Conservation (phyloP, 352 stramenopile species). For the Globisporangium orthogonon region DNA sequence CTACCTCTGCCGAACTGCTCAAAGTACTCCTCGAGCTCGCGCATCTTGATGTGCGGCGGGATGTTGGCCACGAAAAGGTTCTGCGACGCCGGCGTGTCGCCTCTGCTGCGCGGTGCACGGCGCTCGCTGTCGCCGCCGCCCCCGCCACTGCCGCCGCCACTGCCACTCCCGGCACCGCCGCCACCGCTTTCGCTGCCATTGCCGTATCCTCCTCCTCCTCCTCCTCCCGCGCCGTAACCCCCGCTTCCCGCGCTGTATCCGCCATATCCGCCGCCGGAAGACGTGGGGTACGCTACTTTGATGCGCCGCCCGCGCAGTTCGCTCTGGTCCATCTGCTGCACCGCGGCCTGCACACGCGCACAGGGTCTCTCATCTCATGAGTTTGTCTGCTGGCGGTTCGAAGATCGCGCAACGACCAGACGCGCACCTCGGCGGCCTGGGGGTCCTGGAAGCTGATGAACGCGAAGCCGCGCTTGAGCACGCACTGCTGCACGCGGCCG, state of each 20-base stretch:
- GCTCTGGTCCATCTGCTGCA: constrained; percentile 45
- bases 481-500: constrained; percentile 33
- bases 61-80: constrained; percentile 69
- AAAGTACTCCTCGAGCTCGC: constrained; percentile 49
- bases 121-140: constrained; percentile 1
- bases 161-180: too few relatives aligned
- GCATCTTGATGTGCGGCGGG: constrained; percentile 53
- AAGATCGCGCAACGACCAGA: not conserved
- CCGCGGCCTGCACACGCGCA: constrained; percentile 12
- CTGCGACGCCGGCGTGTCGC: constrained; percentile 16
- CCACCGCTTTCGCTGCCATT: not conserved
- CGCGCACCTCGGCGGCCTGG: constrained; percentile 29
- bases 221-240: too few relatives aligned
- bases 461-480: constrained; percentile 52
- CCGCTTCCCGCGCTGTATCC: not conserved
- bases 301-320: constrained; percentile 36
- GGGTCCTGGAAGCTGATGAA: constrained; percentile 52
- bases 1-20: constrained; percentile 43
- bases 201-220: not conserved
- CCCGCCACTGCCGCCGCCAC: constrained; percentile 1
- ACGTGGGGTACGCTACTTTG: constrained; percentile 34
- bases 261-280: not conserved
- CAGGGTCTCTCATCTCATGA: not conserved
- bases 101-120: not conserved
- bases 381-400: not conserved